Conservation (phyloP, 139 green algal genomes). For the Micractinium conductrix region DNA sequence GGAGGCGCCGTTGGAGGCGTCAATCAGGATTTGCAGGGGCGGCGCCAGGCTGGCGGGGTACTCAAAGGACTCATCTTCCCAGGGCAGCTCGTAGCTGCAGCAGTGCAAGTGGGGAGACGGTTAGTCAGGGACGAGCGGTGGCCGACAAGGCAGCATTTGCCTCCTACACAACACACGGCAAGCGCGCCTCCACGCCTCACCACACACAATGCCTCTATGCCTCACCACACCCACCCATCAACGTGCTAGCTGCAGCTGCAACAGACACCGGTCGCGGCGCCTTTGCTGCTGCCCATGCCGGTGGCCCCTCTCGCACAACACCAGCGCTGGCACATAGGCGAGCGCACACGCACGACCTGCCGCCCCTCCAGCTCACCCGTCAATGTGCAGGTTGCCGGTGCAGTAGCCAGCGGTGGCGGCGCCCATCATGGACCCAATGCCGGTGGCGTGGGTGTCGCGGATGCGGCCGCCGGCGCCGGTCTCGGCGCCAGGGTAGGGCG, state of each 20-base stretch:
- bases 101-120: background rate
- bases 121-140: background rate
- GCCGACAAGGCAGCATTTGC: background rate
- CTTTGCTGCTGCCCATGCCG: constrained; percentile 95
- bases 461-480: constrained; percentile 97
- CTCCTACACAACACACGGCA: no score
- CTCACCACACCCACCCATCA: constrained; percentile 30
- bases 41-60: constrained; percentile 86
- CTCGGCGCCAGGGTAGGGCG: constrained; percentile 94
- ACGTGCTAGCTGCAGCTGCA: constrained; percentile 95
- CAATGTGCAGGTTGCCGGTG: constrained; percentile 92
- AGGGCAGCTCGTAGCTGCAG: constrained; percentile 53
- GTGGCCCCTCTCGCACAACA: no score
- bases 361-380: no score
- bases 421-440: constrained; percentile 95
- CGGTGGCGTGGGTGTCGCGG: constrained; percentile 98
- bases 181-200: background rate
- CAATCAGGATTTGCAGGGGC: constrained; percentile 95
- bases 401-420: constrained; percentile 96
- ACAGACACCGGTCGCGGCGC: constrained; percentile 93
- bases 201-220: background rate
- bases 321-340: no score
- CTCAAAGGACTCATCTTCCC: constrained; percentile 57
- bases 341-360: no score
- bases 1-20: constrained; percentile 97